Evolutionary conservation across 1,284 basidiomycete species (phyloP).

Genomic region (Cryptococcus maquisensis): DNA sequence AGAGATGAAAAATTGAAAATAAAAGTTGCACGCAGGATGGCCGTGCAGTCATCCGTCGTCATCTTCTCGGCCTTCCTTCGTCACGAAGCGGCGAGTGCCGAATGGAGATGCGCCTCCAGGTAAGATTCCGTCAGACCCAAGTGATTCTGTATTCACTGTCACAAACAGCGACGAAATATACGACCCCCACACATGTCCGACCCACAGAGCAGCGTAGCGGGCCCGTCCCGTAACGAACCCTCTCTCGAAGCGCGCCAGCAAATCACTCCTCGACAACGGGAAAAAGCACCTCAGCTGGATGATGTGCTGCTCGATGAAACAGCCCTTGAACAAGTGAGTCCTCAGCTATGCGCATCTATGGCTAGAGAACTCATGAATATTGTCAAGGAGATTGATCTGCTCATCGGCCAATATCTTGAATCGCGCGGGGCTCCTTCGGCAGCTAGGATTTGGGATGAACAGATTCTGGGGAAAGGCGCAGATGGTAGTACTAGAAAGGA

Average conservation of each 20-base stretch:
- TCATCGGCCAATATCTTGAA: slow-evolving; percentile 50
- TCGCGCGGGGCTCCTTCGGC: slow-evolving; percentile 45
- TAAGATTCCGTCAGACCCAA: too few relatives aligned
- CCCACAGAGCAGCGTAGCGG: not conserved
- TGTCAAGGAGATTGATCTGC: slow-evolving; percentile 39
- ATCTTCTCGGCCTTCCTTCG: too few relatives aligned
- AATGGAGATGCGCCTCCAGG: too few relatives aligned
- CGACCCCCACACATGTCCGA: too few relatives aligned
- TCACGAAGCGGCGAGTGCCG: too few relatives aligned
- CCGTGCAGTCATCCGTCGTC: too few relatives aligned
- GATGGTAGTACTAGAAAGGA: slow-evolving; percentile 36
- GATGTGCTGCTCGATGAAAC: slow-evolving; percentile 12
- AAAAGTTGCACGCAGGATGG: too few relatives aligned
- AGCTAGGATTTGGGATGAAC: slow-evolving; percentile 14
- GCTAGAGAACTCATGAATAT: not conserved
- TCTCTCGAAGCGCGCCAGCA: not conserved
- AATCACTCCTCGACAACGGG: slow-evolving; percentile 5
- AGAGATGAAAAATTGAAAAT: too few relatives aligned
- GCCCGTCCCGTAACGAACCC: slow-evolving; percentile 1
- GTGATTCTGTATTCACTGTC: too few relatives aligned
- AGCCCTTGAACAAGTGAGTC: slow-evolving; percentile 10
- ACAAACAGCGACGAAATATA: too few relatives aligned
- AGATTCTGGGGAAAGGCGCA: slow-evolving; percentile 26
- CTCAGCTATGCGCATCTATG: not conserved
- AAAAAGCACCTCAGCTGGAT: slow-evolving; percentile 14